Evolutionary conservation across 352 stramenopile genomes (phyloP).

Genomic region (Globisporangium middletonii): DNA sequence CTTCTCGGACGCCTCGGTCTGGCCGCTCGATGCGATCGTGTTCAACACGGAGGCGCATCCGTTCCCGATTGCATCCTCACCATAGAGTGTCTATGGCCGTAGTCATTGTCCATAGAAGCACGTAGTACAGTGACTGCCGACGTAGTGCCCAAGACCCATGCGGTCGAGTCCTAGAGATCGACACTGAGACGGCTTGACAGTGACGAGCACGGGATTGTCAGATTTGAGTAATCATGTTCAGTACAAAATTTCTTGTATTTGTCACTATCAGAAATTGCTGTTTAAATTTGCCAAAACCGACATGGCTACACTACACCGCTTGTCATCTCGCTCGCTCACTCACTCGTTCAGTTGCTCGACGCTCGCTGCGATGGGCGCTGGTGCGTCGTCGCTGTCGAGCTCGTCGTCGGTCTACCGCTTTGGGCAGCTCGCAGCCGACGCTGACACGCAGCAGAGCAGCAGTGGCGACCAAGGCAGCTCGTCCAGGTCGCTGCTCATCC

Average conservation of each 20-base stretch:
- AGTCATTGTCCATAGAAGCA: not conserved
- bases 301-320: not conserved
- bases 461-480: not conserved
- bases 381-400: constrained; percentile 1
- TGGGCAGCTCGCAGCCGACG: constrained; percentile 5
- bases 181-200: no score
- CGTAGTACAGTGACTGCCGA: no score
- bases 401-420: constrained; percentile 14
- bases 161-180: no score
- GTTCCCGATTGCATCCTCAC: constrained; percentile 36
- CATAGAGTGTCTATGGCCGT: not conserved
- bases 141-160: no score
- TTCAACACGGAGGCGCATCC: constrained; percentile 89
- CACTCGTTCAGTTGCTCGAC: not conserved
- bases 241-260: no score
- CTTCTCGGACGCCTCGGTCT: constrained; percentile 78
- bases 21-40: constrained; percentile 80
- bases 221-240: no score
- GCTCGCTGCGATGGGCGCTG: constrained; percentile 6
- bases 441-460: not conserved
- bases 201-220: no score
- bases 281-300: no score
- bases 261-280: no score
- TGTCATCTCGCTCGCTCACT: not conserved
- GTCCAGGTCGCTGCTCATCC: not conserved